Conservation (phyloP, 1,284 basidiomycete species). For the Malassezia arunalokei region DNA sequence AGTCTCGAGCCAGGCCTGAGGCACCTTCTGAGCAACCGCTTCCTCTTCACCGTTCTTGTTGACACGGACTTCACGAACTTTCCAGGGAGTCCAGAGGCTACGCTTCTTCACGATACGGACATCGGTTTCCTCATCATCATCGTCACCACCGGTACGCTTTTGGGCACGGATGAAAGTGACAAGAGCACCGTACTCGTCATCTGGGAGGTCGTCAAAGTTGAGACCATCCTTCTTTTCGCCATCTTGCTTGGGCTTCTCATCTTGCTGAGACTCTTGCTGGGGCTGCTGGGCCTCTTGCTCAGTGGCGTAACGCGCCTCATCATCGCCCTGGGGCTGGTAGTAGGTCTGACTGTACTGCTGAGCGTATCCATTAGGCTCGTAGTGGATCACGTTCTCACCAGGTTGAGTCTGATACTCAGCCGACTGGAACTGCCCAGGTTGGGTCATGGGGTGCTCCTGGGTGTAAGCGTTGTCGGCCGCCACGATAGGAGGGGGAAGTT, state of each 20-base stretch:
- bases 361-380: slow-evolving; percentile 1
- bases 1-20: slow-evolving; percentile 49
- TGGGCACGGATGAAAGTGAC: slow-evolving; percentile 42
- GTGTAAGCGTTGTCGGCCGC: slow-evolving; percentile 15
- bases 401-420: not conserved
- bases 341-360: slow-evolving; percentile 2
- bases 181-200: slow-evolving; percentile 40
- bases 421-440: slow-evolving; percentile 8
- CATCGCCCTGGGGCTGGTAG: not conserved
- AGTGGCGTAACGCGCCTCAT: not conserved
- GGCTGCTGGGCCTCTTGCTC: not conserved
- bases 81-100: slow-evolving; percentile 36
- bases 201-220: slow-evolving; percentile 31
- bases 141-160: slow-evolving; percentile 24
- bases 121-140: slow-evolving; percentile 30
- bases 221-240: slow-evolving; percentile 1
- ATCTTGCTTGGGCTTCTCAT: not conserved
- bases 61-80: slow-evolving; percentile 40
- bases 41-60: slow-evolving; percentile 46
- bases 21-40: slow-evolving; percentile 40
- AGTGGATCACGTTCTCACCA: slow-evolving; percentile 2
- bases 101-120: slow-evolving; percentile 40
- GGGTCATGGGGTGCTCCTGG: slow-evolving; percentile 11
- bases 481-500: slow-evolving; percentile 16
- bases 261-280: not conserved